Base-by-base conservation (phyloP, 768 basidiomycete species). In the Leccinum fibrillosum region DNA sequence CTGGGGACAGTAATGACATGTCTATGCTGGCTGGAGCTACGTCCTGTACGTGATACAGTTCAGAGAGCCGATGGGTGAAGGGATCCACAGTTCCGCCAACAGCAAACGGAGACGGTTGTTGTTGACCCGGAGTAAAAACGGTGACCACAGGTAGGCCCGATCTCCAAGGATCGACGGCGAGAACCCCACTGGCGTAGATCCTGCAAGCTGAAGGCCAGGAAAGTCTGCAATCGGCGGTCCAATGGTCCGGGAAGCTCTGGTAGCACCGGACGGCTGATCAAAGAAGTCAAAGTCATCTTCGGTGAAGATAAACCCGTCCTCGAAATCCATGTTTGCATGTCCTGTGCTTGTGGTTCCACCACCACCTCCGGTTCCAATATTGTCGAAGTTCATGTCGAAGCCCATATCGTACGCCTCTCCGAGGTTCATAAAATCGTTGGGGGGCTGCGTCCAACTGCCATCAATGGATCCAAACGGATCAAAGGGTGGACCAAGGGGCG, bases 271-370 rank as follows among this genome's bases (percentile, higher is more conserved):
- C 0, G 84, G 85, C 25, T 78, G 78, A 66, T 93, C 90, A 67
- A 93, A 94, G 72, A 91, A 94, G 69, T 83, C 88, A 70, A 94
- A 94, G 70, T 94, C 92, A 55, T 92, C 92, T 53, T 94, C 92
- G 0, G 92, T 92, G 52, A 72, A 71, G 23, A 61, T 64, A 65
- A 93, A 86, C 2, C 77, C 80, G 21, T 84, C 81, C 34, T 86
- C 84, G 53, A 82, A 82, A 49, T 82, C 83, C 70, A 79, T 72
- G 52, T 72, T 72, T 52, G 71, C 69, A 44, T 64, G 70, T 5
- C 56, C 68, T 32, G 66, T 59, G 48, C 60, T 63, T 30, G 65
- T 57, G 19, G 65, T 45, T 34, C 69, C 63, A n/a, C 65, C 64
- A 8, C 64, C 61, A 15, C 72, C 64, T 30, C 69, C 70, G 5